Percentiles rank a stretch among this genome's conserved stretches.
phyloP scores from a whole-genome alignment of 345 rosid species.

The Salix udensis region DNA sequence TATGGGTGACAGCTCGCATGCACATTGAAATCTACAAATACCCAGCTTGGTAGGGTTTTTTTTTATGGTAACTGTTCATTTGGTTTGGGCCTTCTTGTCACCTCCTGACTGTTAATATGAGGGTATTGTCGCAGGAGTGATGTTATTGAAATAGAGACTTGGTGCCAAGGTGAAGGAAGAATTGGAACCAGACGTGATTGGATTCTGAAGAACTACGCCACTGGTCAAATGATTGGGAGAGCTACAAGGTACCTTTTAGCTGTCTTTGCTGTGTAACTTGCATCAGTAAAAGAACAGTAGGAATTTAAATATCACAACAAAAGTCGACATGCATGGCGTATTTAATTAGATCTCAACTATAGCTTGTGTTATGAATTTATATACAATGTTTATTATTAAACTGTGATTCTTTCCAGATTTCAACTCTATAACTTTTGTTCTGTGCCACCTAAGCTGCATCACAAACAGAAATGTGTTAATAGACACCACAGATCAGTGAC shows the following conservation, averaged over 20 bases:
- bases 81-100: background rate
- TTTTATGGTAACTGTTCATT: background rate
- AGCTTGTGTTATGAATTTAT: background rate
- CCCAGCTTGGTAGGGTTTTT: conserved; percentile 70
- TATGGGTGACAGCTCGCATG: conserved; percentile 99
- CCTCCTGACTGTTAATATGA: background rate
- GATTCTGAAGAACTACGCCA: conserved; percentile 63
- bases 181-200: conserved; percentile 97
- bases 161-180: conserved; percentile 93
- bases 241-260: conserved; percentile 65
- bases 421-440: background rate
- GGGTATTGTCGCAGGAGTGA: conserved; percentile 63
- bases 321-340: background rate
- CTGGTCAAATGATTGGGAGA: conserved; percentile 78
- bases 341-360: background rate
- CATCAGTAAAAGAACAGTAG: too few relatives aligned
- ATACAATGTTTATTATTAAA: background rate
- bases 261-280: background rate
- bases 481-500: background rate
- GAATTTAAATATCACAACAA: too few relatives aligned
- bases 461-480: background rate
- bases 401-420: background rate
- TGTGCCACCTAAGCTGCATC: background rate
- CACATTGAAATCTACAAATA: conserved; percentile 89
- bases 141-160: conserved; percentile 90